Evolutionary conservation across 805 yeast genomes (phyloP).

Genomic region (Saturnispora hagleri): DNA sequence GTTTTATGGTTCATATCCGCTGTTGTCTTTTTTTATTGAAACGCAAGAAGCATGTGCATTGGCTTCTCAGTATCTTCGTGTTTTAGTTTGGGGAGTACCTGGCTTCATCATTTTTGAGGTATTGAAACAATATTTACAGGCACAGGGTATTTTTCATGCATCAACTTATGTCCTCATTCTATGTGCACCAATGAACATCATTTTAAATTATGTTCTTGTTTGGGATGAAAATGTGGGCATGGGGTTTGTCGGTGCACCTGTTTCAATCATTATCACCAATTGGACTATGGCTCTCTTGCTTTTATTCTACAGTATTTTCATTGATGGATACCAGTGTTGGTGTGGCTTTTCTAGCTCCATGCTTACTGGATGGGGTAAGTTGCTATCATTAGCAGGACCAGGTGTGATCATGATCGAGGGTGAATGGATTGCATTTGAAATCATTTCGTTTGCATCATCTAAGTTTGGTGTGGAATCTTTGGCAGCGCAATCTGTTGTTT

Average conservation of each 20-base stretch:
- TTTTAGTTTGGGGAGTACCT: slow-evolving; percentile 44
- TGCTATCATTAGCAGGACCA: slow-evolving; percentile 40
- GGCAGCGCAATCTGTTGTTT: slow-evolving; percentile 44
- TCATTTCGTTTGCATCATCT: slow-evolving; percentile 45
- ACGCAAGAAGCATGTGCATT: slow-evolving; percentile 38
- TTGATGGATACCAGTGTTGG: slow-evolving; percentile 45
- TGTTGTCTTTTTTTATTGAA: slow-evolving; percentile 31
- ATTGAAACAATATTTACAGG: slow-evolving; percentile 46
- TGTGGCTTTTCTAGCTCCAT: slow-evolving; percentile 36
- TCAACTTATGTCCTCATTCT: slow-evolving; percentile 43
- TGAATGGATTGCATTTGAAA: slow-evolving; percentile 50
- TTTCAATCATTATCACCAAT: slow-evolving; percentile 49
- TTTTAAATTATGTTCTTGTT: slow-evolving; percentile 40
- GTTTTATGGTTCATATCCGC: slow-evolving; percentile 31
- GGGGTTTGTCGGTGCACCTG: slow-evolving; percentile 51
- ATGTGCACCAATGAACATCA: slow-evolving; percentile 45
- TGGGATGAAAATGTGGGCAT: slow-evolving; percentile 35
- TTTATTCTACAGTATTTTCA: slow-evolving; percentile 31
- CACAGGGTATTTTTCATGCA: slow-evolving; percentile 50
- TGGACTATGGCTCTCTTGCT: slow-evolving; percentile 47
- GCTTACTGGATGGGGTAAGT: slow-evolving; percentile 38
- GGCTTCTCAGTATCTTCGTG: slow-evolving; percentile 40
- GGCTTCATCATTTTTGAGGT: slow-evolving; percentile 49
- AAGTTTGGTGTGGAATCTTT: slow-evolving; percentile 43
- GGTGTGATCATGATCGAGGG: slow-evolving; percentile 53